phyloP scores from a whole-genome alignment of 192 early-diverging fungal species.

The Jimgerdemannia flammicorona region DNA sequence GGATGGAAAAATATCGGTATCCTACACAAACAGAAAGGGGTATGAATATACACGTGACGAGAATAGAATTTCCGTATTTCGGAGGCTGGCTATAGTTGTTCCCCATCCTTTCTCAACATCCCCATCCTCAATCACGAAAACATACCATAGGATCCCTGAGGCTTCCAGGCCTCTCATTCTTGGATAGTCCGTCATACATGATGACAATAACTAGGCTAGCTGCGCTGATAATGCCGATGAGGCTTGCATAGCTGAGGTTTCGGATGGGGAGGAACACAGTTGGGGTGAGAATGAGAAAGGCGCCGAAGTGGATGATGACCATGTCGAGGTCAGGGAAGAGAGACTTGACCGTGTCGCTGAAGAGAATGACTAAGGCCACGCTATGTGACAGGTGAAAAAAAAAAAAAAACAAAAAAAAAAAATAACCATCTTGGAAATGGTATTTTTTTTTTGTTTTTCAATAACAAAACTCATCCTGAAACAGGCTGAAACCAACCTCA shows the following conservation, averaged over 20 bases:
- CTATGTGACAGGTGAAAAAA: slow-evolving; percentile 21
- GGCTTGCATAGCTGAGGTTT: slow-evolving; percentile 45
- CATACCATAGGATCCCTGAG: slow-evolving; percentile 41
- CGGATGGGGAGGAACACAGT: slow-evolving; percentile 46
- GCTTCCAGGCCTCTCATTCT: slow-evolving; percentile 35
- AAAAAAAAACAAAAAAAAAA: too few relatives aligned
- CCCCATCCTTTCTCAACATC: too few relatives aligned
- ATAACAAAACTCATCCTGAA: too few relatives aligned
- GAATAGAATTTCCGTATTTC: too few relatives aligned
- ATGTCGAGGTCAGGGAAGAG: slow-evolving; percentile 25
- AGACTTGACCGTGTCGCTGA: slow-evolving; percentile 33
- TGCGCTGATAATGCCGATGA: slow-evolving; percentile 57
- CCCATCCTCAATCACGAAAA: background rate
- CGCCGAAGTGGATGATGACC: slow-evolving; percentile 38
- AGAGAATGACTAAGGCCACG: slow-evolving; percentile 34
- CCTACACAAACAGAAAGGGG: slow-evolving; percentile 3
- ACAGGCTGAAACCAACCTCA: too few relatives aligned
- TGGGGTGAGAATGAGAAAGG: slow-evolving; percentile 45
- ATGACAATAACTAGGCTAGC: slow-evolving; percentile 51
- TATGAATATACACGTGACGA: background rate
- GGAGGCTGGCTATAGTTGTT: too few relatives aligned
- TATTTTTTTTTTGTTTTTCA: background rate
- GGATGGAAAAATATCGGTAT: slow-evolving; percentile 47
- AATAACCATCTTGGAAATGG: too few relatives aligned
- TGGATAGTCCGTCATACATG: slow-evolving; percentile 54